Base-by-base conservation (phyloP, 257 asterid genomes). In the Rubia yunnanensis region DNA sequence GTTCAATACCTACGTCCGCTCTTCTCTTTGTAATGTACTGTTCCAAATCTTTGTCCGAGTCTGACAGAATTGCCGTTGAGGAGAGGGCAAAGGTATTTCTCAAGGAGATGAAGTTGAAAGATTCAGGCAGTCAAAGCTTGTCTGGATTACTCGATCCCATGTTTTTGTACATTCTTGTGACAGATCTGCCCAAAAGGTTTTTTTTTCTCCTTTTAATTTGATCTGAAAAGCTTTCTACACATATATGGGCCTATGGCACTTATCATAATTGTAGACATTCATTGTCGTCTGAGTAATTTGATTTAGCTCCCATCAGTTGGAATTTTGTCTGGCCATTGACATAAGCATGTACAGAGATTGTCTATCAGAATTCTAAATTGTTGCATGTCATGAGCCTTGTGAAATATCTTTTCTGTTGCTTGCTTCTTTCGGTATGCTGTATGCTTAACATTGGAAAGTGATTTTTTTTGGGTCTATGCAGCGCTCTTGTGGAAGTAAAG, bases 171-270 rank as follows among this genome's bases (percentile, higher is more conserved):
- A 65, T 92, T 76, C 82, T 89, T 75, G 95, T 89, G 83, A 97
- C 99, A 67, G 96, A 86, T 83, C 83, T 92, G 68, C 99, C 99
- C n/a, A 92, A 89, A 78, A 86, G 99, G 99, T 92, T 13, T 30
- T 24, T 39, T 28, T 35, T 48, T 38, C 62, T 66, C 30, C 7
- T 54, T 54, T 1, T 2, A 49, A 23, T 17, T 50, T 50, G 15
- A 34, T 23, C 30, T 22, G 30, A 13, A 3, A 54, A 46, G 14
- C 56, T 63, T 59, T 31, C 17, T 41, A 1, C 9, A 8, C 27
- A 61, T 36, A 22, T 41, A 18, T n/a, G n/a, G n/a, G n/a, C n/a
- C n/a, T n/a, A n/a, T 36, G 35, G 22, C 10, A 39, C 31, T 27
- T 39, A 22, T 39, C 10, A 0, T 62, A 14, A 24, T 35, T 61